Evolutionary conservation across 1,284 basidiomycete genomes (phyloP).

Genomic region (Ganoderma resinaceum): DNA sequence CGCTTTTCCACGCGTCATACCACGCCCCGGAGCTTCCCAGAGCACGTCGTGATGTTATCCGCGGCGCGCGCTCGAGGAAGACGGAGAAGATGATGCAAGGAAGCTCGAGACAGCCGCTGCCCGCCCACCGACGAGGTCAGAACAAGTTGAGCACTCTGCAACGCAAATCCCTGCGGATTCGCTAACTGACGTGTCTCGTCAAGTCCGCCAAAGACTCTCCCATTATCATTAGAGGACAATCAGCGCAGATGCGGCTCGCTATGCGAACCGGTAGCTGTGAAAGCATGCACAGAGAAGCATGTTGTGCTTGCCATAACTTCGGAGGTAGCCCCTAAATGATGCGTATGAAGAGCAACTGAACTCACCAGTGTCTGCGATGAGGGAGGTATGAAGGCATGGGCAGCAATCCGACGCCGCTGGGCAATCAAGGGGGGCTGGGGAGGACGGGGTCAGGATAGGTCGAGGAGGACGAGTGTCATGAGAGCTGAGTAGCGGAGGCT

Average conservation of each 20-base stretch:
- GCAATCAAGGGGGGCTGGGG: not conserved
- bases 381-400: conserved; percentile 28
- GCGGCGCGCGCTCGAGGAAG: not conserved
- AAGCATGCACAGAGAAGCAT: conserved; percentile 7
- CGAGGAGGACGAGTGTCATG: conserved; percentile 22
- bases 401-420: not conserved
- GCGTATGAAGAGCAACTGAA: conserved; percentile 5
- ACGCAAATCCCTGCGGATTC: not conserved
- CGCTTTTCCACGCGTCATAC: not conserved
- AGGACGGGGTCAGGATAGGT: conserved; percentile 12
- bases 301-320: not conserved
- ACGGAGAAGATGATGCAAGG: not conserved
- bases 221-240: not conserved
- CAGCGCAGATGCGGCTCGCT: not conserved
- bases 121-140: not conserved
- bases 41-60: not conserved
- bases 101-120: not conserved
- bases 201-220: not conserved
- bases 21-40: conserved; percentile 2
- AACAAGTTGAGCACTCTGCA: not conserved
- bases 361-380: conserved; percentile 32
- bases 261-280: conserved; percentile 14
- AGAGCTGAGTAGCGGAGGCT: conserved; percentile 24
- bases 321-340: conserved; percentile 1
- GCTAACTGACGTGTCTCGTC: not conserved